Evolutionary conservation across 768 basidiomycete genomes (phyloP), one percentile per base, ranked within the genome.

Genomic region (Leccinum arenicola): DNA sequence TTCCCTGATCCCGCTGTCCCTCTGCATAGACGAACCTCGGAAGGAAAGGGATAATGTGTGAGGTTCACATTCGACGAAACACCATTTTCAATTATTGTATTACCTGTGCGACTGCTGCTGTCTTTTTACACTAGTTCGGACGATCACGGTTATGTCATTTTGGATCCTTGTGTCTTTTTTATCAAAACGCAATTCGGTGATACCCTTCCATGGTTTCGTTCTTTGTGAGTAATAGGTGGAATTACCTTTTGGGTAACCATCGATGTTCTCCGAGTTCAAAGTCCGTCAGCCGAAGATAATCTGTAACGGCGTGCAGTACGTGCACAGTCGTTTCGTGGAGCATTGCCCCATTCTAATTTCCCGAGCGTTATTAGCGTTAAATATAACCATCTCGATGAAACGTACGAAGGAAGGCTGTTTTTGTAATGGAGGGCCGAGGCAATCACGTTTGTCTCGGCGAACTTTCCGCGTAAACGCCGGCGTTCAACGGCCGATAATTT

Each of bases 161-260:
- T 47, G 31, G 59, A 45, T 48, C 17, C 3, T 31, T 40, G 36
- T 38, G 33, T 8, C 6, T 35, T 33, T 1, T 0, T 19, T 25
- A 12, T 45, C 57, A 35, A 29, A 58, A 25, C 51, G 58, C 48
- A 52, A 47, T 52, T 60, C 12, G 8, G n/a, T 40, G 59, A 60
- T 60, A 60, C 58, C 58, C 38, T 27, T 48, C 27, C 27, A 29
- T 49, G 27, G 35, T 55, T 36, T 27, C 27, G 36, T 55, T 29
- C 53, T 40, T 19, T 19, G n/a, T 19, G 6, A 10, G 43, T 43
- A 11, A 33, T 19, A 19, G n/a, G 19, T 11, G 43, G 2, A 45
- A 45, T 19, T 19, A 19, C 43, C 43, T n/a, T 45, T 45, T 45
- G 0, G 43, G 43, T 10, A 19, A 2, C 43, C 43, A 19, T 40